Evolutionary conservation across 768 basidiomycete species (phyloP), one percentile per base, ranked within the genome.

Genomic region (Termitomyces heimii): DNA sequence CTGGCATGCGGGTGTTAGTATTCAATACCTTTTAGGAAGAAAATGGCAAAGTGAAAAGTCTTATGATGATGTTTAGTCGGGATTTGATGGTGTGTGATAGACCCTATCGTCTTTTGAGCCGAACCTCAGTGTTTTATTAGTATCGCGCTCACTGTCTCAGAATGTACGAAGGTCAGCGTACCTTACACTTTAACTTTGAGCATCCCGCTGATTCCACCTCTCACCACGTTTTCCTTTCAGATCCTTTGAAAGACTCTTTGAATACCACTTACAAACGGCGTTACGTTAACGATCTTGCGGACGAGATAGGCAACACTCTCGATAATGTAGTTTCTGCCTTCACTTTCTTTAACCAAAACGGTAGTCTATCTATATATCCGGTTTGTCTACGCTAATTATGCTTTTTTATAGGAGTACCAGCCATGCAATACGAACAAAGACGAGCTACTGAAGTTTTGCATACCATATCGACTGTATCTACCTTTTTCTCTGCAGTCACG

Each of bases 401-500:
- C 43, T 46, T 50, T 4, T n/a, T 35, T 28, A 22, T 28, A 66
- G 65, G 65, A 9, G 53, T 66, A 53, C 59, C 61, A 16, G 60
- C 61, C n/a, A 66, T 66, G 53, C 63, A 58, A 35, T 64, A 64
- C 22, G 63, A 66, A 40, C 65, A 64, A 28, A 53, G 22, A 34
- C 61, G 63, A 5, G 56, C 56, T 20, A 56, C 54, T 10, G 61
- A 62, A 16, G 48, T 54, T 13, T 29, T 62, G 28, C 32, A 58
- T 7, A 63, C 56, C 20, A 40, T 69, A 20, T 59, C 63, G 2
- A 65, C 67, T 5, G 57, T 64, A 4, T 60, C 68, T 1, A 69
- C 67, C 10, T 68, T 71, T 49, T 70, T 71, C 56, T 70, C 70
- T 0, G 69, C 65, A 5, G 70, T 70, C 16, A 69, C 68, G 9